These are phyloP conservation scores for Usnea hakonensis DNA, from an alignment of 495 filamentous ascomycete species.

Conservation along the genomic window DNA sequence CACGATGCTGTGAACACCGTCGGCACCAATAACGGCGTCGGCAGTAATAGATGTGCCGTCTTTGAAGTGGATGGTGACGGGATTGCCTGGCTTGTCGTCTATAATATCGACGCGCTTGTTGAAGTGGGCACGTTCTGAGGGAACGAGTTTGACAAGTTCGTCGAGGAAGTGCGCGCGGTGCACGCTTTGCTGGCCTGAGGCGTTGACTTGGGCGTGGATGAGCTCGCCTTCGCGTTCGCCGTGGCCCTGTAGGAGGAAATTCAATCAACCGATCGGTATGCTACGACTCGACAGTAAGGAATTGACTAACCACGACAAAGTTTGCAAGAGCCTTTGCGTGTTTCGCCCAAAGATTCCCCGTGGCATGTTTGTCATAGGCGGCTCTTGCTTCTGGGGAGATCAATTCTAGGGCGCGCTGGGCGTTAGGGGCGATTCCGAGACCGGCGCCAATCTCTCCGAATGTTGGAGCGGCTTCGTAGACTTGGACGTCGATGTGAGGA, in stretches of 20 bases:
- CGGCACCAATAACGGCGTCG: slow-evolving; percentile 38
- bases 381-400: slow-evolving; percentile 23
- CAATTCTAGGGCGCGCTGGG: slow-evolving; percentile 20
- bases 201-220: slow-evolving; percentile 2
- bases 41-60: slow-evolving; percentile 19
- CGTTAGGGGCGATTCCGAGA: slow-evolving; percentile 25
- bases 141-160: slow-evolving; percentile 41
- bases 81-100: slow-evolving; percentile 13
- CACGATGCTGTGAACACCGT: slow-evolving; percentile 40
- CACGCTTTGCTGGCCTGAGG: slow-evolving; percentile 32
- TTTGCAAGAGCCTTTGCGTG: slow-evolving; percentile 14
- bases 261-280: neutral
- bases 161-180: slow-evolving; percentile 45
- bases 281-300: neutral
- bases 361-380: slow-evolving; percentile 34
- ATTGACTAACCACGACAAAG: slow-evolving; percentile 11
- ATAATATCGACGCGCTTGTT: slow-evolving; percentile 34
- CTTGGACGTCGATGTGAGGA: slow-evolving; percentile 31
- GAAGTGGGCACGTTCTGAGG: slow-evolving; percentile 37
- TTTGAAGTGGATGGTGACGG: slow-evolving; percentile 29
- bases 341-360: slow-evolving; percentile 33
- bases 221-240: slow-evolving; percentile 10
- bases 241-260: neutral
- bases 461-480: slow-evolving; percentile 42
- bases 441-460: slow-evolving; percentile 39